Conservation (phyloP, 1,284 basidiomycete genomes). For the Ceratobasidium sp. region DNA sequence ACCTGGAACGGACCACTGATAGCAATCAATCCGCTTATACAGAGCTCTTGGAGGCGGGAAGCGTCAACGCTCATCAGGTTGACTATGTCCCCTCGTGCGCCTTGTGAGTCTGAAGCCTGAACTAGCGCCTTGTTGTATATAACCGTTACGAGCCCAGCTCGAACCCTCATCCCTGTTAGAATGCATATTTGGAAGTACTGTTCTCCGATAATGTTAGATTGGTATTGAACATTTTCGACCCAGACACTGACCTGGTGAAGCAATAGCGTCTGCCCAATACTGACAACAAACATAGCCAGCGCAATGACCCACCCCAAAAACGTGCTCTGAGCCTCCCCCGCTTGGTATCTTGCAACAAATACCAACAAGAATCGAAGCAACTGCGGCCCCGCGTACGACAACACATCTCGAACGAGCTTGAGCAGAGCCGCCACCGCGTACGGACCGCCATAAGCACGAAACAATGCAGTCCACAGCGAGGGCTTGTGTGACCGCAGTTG, state of each 20-base stretch:
- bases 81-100: constrained; percentile 91
- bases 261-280: constrained; percentile 82
- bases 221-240: too few species aligned
- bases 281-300: constrained; percentile 81
- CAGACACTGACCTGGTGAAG: constrained; percentile 78
- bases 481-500: constrained; percentile 56
- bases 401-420: constrained; percentile 82
- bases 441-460: constrained; percentile 81
- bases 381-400: constrained; percentile 91
- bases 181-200: constrained; percentile 87
- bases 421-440: constrained; percentile 76
- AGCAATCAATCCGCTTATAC: constrained; percentile 80
- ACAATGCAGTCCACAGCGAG: constrained; percentile 79
- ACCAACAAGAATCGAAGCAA: constrained; percentile 83
- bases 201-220: too few species aligned
- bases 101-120: constrained; percentile 83
- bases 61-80: constrained; percentile 93
- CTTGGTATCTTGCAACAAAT: constrained; percentile 84
- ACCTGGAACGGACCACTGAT: constrained; percentile 80
- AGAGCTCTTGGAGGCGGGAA: constrained; percentile 87
- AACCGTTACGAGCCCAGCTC: constrained; percentile 85
- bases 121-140: constrained; percentile 91
- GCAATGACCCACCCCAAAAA: constrained; percentile 82
- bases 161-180: constrained; percentile 91
- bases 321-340: constrained; percentile 50